A percentile compares a stretch with the other conserved stretches of the same genome.
These are phyloP conservation scores for Penstemon newberryi DNA, from an alignment of 257 asterid genomes.

Conservation along the genomic window DNA sequence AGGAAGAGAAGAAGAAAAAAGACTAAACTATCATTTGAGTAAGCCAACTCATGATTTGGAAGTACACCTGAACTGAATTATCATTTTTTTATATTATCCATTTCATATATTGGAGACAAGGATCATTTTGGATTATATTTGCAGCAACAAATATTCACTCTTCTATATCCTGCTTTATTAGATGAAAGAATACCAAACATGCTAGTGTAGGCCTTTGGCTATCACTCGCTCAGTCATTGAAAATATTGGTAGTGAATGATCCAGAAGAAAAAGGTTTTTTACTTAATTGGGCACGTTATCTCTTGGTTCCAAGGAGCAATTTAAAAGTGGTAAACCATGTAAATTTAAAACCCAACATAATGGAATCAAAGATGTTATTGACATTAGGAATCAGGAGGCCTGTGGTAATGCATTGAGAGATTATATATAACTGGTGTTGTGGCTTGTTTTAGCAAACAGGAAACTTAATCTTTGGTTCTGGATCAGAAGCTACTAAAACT, in stretches of 20 bases:
- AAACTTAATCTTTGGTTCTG: neutral
- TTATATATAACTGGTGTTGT: neutral
- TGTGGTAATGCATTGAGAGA: constrained; percentile 5
- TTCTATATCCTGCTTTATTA: neutral
- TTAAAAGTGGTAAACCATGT: neutral
- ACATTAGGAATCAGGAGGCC: neutral
- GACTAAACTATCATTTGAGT: neutral
- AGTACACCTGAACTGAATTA: neutral
- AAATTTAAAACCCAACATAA: neutral
- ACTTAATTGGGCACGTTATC: no score
- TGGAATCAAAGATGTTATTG: neutral
- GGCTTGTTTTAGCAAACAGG: neutral
- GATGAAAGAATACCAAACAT: neutral
- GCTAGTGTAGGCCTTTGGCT: neutral
- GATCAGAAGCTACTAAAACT: neutral
- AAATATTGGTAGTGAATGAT: neutral
- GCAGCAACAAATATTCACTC: neutral
- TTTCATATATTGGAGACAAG: neutral
- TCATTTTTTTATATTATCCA: neutral
- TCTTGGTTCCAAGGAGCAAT: neutral
- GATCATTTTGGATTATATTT: no score
- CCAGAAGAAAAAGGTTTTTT: neutral
- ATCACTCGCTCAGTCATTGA: neutral
- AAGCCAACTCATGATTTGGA: neutral
- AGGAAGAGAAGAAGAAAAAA: neutral